Evolutionary conservation across 2,329 filamentous ascomycete species (phyloP).

Genomic region (Clonostachys rhizophaga): DNA sequence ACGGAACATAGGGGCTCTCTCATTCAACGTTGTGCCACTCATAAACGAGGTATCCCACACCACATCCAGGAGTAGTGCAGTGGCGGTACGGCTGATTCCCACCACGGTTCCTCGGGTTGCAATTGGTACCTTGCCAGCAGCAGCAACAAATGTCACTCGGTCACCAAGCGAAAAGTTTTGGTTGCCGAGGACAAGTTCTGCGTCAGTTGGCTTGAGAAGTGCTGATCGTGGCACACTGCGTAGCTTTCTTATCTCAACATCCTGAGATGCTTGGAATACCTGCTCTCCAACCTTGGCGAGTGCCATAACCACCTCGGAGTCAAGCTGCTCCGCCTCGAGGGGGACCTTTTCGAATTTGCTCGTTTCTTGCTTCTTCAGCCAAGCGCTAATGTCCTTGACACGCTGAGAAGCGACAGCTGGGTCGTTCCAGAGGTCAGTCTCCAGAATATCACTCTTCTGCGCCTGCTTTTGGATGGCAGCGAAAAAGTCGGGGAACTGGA

Average conservation of each 20-base stretch:
- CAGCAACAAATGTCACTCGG: slow-evolving; percentile 86
- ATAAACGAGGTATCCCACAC: slow-evolving; percentile 95
- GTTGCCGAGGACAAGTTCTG: slow-evolving; percentile 84
- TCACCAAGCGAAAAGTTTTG: slow-evolving; percentile 84
- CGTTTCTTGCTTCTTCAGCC: slow-evolving; percentile 87
- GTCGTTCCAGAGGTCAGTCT: slow-evolving; percentile 80
- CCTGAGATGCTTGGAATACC: slow-evolving; percentile 43
- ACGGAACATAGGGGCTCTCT: slow-evolving; percentile 87
- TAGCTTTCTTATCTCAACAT: slow-evolving; percentile 62
- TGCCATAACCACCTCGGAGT: slow-evolving; percentile 79
- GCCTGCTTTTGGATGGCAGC: slow-evolving; percentile 82
- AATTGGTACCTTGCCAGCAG: slow-evolving; percentile 92
- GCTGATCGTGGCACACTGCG: slow-evolving; percentile 81
- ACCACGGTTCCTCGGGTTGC: slow-evolving; percentile 90
- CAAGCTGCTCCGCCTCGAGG: slow-evolving; percentile 91
- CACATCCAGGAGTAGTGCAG: slow-evolving; percentile 79
- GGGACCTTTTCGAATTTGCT: slow-evolving; percentile 95
- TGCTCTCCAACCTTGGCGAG: slow-evolving; percentile 75
- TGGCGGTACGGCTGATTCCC: slow-evolving; percentile 83
- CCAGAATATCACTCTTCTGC: slow-evolving; percentile 76
- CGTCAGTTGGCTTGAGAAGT: slow-evolving; percentile 87
- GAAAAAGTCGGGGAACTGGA: slow-evolving; percentile 91
- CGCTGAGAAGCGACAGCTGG: slow-evolving; percentile 67
- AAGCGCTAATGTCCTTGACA: slow-evolving; percentile 89
- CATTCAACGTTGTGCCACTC: slow-evolving; percentile 89